A percentile compares a stretch with the other conserved stretches of the same genome.
Evolutionary conservation across 116 monocot species (phyloP).

Genomic region (Iris pallida): DNA sequence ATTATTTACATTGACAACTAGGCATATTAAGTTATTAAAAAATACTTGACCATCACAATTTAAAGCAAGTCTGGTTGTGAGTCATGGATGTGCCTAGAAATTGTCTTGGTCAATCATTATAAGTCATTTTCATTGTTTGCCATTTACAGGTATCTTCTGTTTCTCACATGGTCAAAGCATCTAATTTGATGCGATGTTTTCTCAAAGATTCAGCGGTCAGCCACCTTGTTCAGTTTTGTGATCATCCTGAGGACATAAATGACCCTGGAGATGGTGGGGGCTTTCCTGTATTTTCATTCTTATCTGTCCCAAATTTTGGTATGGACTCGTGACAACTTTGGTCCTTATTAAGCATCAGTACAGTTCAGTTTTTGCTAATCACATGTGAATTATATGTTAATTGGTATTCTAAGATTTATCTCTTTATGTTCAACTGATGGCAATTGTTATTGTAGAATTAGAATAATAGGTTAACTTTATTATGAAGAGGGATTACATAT

Average conservation of each 20-base stretch:
- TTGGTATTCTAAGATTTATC: too few relatives aligned
- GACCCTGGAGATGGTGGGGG: slow-evolving; percentile 82
- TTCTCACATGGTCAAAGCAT: slow-evolving; percentile 41
- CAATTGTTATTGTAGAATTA: too few relatives aligned
- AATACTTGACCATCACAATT: too few relatives aligned
- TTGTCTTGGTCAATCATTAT: too few relatives aligned
- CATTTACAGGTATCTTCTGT: slow-evolving; percentile 42
- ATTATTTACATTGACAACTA: too few relatives aligned
- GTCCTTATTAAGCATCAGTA: background rate
- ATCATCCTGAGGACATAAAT: slow-evolving; percentile 37
- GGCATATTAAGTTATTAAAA: too few relatives aligned
- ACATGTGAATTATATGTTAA: background rate
- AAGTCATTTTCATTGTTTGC: too few relatives aligned
- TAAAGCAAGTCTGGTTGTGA: too few relatives aligned
- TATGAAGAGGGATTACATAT: too few relatives aligned
- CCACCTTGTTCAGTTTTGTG: slow-evolving; percentile 43
- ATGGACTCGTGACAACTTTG: background rate
- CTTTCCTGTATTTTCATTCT: slow-evolving; percentile 44
- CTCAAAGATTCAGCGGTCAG: slow-evolving; percentile 36
- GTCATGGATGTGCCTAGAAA: too few relatives aligned
- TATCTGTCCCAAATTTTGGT: slow-evolving; percentile 60
- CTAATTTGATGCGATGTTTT: slow-evolving; percentile 62
- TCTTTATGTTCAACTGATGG: too few relatives aligned
- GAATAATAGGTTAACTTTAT: too few relatives aligned
- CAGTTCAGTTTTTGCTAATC: background rate